Conservation (phyloP, 768 basidiomycete species). For the Naganishia onofrii region DNA sequence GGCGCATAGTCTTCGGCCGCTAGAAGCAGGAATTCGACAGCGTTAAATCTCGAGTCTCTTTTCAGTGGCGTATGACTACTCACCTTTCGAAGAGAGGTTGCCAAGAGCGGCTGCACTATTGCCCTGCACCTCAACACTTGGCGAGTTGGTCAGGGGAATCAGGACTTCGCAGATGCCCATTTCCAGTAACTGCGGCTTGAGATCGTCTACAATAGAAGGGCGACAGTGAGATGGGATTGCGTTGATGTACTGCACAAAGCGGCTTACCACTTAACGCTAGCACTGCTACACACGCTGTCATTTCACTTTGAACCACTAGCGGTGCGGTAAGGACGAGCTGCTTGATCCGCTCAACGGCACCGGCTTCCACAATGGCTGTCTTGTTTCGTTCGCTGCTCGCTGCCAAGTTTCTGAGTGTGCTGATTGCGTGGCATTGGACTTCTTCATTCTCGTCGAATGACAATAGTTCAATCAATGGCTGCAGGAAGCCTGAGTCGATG, state of each 20-base stretch:
- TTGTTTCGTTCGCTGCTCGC: constrained; percentile 98
- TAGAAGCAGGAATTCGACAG: background rate
- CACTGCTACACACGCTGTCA: constrained; percentile 98
- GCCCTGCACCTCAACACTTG: constrained; percentile 95
- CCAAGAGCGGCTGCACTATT: constrained; percentile 97
- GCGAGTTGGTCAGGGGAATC: constrained; percentile 92
- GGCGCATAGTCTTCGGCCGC: constrained; percentile 77
- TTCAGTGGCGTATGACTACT: constrained; percentile 51
- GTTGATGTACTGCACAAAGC: background rate
- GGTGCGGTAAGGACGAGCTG: constrained; percentile 92
- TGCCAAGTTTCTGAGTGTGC: constrained; percentile 90
- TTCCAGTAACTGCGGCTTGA: constrained; percentile 93
- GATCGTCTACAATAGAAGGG: constrained; percentile 65
- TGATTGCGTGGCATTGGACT: constrained; percentile 98
- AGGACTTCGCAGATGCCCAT: constrained; percentile 98
- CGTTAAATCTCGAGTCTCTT: background rate
- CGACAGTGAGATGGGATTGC: constrained; percentile 6
- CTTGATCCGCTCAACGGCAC: constrained; percentile 93
- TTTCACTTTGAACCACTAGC: constrained; percentile 95
- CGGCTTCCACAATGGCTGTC: constrained; percentile 93
- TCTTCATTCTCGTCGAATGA: constrained; percentile 99
- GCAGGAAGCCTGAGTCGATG: constrained; percentile 95
- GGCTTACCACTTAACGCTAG: constrained; percentile 84
- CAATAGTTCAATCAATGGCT: constrained; percentile 89
- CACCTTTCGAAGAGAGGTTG: constrained; percentile 83